phyloP scores from a whole-genome alignment of 2,329 filamentous ascomycete species.

The Claviceps digitariae region DNA sequence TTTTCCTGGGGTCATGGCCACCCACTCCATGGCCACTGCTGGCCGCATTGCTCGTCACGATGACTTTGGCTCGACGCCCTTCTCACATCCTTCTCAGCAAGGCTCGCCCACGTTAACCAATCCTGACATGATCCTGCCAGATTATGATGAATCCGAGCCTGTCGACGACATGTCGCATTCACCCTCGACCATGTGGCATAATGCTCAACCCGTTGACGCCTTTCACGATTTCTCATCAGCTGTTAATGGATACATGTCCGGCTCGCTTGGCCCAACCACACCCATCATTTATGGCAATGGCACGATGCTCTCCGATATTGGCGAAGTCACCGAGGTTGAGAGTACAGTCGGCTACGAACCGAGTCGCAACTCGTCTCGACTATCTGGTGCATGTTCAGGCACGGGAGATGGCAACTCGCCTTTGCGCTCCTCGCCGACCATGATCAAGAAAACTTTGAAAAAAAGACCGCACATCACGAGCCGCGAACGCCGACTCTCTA shows the following conservation, averaged over 20 bases:
- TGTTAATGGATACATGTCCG: slow-evolving; percentile 21
- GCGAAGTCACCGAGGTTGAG: slow-evolving; percentile 41
- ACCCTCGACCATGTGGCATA: slow-evolving; percentile 39
- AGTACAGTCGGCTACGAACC: slow-evolving; percentile 31
- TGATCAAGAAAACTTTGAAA: slow-evolving; percentile 28
- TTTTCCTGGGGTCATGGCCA: slow-evolving; percentile 16
- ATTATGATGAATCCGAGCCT: slow-evolving; percentile 47
- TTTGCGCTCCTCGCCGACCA: slow-evolving; percentile 31
- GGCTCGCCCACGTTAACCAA: slow-evolving; percentile 82
- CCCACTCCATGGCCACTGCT: slow-evolving; percentile 14
- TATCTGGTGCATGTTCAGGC: slow-evolving; percentile 15
- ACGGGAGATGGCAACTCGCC: slow-evolving; percentile 19
- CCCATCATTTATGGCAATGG: slow-evolving; percentile 58
- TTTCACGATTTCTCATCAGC: slow-evolving; percentile 30
- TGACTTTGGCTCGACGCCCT: slow-evolving; percentile 11
- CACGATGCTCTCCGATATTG: slow-evolving; percentile 55
- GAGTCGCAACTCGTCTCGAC: slow-evolving; percentile 23
- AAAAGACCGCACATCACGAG: slow-evolving; percentile 28
- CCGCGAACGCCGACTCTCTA: slow-evolving; percentile 39
- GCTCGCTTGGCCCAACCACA: slow-evolving; percentile 39
- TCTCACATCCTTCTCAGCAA: slow-evolving; percentile 36
- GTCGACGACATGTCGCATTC: slow-evolving; percentile 37
- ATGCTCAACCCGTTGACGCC: slow-evolving; percentile 22
- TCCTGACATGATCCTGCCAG: slow-evolving; percentile 86
- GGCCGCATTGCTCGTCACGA: slow-evolving; percentile 17